These are phyloP conservation scores for Geotrichum phurueaensis DNA, from an alignment of 1,139 yeast species.

Conservation along the genomic window DNA sequence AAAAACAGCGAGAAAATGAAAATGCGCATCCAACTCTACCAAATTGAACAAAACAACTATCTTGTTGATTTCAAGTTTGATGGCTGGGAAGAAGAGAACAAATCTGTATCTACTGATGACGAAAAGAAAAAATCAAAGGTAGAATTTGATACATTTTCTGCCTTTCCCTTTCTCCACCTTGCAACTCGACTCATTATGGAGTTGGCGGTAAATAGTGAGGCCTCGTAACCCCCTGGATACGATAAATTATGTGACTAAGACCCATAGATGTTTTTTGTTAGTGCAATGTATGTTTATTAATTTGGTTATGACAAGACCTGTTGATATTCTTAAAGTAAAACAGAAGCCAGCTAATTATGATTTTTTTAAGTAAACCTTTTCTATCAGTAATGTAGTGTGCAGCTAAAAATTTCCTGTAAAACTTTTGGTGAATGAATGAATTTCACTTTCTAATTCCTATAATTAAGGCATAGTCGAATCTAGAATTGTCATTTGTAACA, in stretches of 20 bases:
- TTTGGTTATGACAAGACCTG: neutral
- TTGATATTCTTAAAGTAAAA: neutral
- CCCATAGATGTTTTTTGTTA: neutral
- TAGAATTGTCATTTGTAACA: too few relatives aligned
- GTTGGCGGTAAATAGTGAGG: slow-evolving; percentile 76
- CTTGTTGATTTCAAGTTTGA: slow-evolving; percentile 96
- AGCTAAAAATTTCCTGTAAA: too few relatives aligned
- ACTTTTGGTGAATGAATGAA: too few relatives aligned
- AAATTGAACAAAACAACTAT: slow-evolving; percentile 90
- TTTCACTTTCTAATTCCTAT: too few relatives aligned
- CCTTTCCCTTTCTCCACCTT: slow-evolving; percentile 88
- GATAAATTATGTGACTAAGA: neutral
- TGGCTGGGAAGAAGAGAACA: slow-evolving; percentile 69
- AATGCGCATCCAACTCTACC: slow-evolving; percentile 95
- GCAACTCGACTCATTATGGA: slow-evolving; percentile 94
- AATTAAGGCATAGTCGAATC: too few relatives aligned
- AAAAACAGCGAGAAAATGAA: slow-evolving; percentile 52
- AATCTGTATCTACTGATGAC: slow-evolving; percentile 24
- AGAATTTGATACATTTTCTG: slow-evolving; percentile 64
- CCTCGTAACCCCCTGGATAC: slow-evolving; percentile 19
- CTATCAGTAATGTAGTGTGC: too few relatives aligned
- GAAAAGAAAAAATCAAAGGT: slow-evolving; percentile 36
- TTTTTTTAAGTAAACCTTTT: neutral
- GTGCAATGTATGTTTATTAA: neutral
- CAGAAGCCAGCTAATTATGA: neutral